A percentile compares a stretch with the other conserved stretches of the same genome.
Evolutionary conservation across 768 basidiomycete genomes (phyloP).

Genomic region (Mycena maculata): DNA sequence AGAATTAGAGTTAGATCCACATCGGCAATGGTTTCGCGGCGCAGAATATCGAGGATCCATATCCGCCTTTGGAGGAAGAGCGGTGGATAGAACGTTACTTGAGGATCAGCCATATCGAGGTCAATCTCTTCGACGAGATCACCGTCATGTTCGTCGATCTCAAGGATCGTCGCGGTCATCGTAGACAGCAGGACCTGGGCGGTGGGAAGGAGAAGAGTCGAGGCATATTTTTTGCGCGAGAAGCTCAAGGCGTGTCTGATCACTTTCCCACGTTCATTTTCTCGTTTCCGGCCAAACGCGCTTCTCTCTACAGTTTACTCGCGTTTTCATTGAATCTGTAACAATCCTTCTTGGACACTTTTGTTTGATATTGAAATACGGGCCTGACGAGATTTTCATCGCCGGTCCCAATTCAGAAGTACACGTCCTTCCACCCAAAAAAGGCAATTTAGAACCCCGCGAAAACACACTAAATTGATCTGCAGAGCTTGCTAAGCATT

Average conservation of each 20-base stretch:
- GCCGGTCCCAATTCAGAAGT: too few relatives aligned
- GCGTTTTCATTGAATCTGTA: too few relatives aligned
- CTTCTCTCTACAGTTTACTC: too few relatives aligned
- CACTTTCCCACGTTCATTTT: too few relatives aligned
- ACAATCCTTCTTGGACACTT: too few relatives aligned
- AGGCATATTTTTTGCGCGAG: constrained; percentile 11
- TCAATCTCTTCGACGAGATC: constrained; percentile 32
- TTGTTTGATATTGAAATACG: too few relatives aligned
- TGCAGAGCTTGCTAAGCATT: too few relatives aligned
- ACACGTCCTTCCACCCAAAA: too few relatives aligned
- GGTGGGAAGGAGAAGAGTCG: neutral
- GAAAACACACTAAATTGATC: too few relatives aligned
- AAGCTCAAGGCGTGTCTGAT: constrained; percentile 15
- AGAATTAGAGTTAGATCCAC: constrained; percentile 48
- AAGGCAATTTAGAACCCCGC: too few relatives aligned
- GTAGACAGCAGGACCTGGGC: neutral
- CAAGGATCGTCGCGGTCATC: constrained; percentile 15
- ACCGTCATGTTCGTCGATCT: constrained; percentile 31
- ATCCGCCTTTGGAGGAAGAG: constrained; percentile 75
- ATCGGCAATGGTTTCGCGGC: constrained; percentile 65
- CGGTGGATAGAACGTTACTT: constrained; percentile 75
- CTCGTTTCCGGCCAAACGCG: too few relatives aligned
- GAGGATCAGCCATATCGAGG: constrained; percentile 49
- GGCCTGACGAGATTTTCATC: too few relatives aligned
- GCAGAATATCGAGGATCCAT: constrained; percentile 75